Base-by-base conservation (phyloP, 2,329 filamentous ascomycete genomes). In the Fusarium begoniae region DNA sequence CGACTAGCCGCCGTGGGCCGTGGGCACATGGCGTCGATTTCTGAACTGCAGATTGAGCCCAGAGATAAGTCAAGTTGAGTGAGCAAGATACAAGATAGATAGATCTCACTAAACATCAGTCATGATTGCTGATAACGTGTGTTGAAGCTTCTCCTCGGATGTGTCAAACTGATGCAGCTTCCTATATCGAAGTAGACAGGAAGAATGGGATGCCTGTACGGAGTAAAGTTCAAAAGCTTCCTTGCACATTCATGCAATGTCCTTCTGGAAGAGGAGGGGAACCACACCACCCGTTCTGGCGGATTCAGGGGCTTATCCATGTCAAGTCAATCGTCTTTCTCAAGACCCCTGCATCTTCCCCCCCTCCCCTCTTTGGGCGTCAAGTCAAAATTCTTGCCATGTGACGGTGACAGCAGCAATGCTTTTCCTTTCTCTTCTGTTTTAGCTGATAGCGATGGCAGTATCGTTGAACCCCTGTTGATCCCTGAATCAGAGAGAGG, bases 251-350 rank as follows among this genome's bases (percentile, higher is more conserved):
- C 68, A 75, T 74, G 71, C 70, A 73, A 45, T 58, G 35, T 45
- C 45, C 60, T 74, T 74, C 72, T 74, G 66, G 72, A 74, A 73
- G 54, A 58, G 64, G 54, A 74, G 62, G 72, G 70, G 70, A 70
- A 75, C 64, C 72, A 70, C 72, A 72, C 70, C 68, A 70, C 60
- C 67, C 64, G 66, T 67, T 70, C 65, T 72, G 72, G 58, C 65
- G 72, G 72, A 75, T 74, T 74, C 72, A 74, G 72, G 72, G 72
- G 72, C 72, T 70, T 61, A 66, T 73, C 63, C 72, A 70, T 74
- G 71, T 65, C 59, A 55, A 63, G 61, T 63, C 70, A 60, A 59
- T 60, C 68, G 56, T 40, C 59, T 43, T 57, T 58, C 38, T 47
- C 38, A 43, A 61, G 26, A 51, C 63, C 64, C 55, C 48, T 30